phyloP scores from a whole-genome alignment of 2,329 filamentous ascomycete genomes.

The Verticillium longisporum region DNA sequence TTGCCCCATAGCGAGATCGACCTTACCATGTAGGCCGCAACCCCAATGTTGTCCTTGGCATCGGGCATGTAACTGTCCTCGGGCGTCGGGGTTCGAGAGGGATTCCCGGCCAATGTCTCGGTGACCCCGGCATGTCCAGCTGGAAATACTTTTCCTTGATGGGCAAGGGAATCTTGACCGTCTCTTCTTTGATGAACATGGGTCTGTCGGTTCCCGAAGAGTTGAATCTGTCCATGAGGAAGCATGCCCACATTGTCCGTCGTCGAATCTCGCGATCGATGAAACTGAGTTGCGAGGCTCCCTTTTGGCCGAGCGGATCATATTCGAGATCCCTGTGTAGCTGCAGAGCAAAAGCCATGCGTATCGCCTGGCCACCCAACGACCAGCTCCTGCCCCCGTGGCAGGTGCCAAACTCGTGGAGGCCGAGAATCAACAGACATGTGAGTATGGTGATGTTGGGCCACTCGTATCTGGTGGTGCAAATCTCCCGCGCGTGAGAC shows the following conservation, averaged over 20 bases:
- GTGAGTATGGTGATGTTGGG: constrained; percentile 95
- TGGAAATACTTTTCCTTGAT: constrained; percentile 87
- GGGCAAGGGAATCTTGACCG: constrained; percentile 81
- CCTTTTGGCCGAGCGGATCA: constrained; percentile 62
- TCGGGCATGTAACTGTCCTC: constrained; percentile 25
- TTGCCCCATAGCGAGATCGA: constrained; percentile 84
- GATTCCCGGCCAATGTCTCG: constrained; percentile 69
- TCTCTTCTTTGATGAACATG: constrained; percentile 84
- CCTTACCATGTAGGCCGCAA: constrained; percentile 83
- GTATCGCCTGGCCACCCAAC: constrained; percentile 85
- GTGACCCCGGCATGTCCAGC: constrained; percentile 83
- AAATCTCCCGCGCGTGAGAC: constrained; percentile 76
- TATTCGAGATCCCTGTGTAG: constrained; percentile 86
- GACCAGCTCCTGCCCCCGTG: constrained; percentile 96
- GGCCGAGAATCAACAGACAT: constrained; percentile 76
- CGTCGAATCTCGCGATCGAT: constrained; percentile 89
- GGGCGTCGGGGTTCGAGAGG: constrained; percentile 38
- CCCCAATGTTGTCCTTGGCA: constrained; percentile 82
- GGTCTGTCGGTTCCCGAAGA: constrained; percentile 91
- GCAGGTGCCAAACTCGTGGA: constrained; percentile 96
- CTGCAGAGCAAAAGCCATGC: constrained; percentile 95
- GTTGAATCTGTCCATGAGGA: constrained; percentile 95
- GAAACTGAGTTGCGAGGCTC: constrained; percentile 66
- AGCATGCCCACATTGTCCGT: constrained; percentile 97
- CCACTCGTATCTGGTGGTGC: constrained; percentile 81